Conservation (phyloP, 2,329 filamentous ascomycete species). For the Zymoseptoria pseudotritici region DNA sequence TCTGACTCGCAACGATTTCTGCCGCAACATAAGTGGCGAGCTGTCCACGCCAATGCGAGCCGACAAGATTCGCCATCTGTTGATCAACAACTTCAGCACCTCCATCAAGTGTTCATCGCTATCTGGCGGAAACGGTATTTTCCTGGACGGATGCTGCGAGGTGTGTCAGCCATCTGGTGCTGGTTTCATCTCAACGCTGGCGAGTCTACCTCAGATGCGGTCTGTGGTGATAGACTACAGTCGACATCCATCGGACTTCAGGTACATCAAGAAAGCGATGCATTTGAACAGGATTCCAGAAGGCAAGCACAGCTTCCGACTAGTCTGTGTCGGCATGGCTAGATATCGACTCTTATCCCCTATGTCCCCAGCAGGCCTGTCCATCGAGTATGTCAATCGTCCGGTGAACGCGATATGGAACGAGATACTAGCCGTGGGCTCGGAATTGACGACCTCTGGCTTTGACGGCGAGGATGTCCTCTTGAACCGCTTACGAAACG, state of each 20-base stretch:
- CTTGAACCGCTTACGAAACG: conserved; percentile 7
- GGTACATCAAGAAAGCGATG: conserved; percentile 11
- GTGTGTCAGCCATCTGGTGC: conserved; percentile 12
- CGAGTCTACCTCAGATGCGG: conserved; percentile 7
- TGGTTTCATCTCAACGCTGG: conserved; percentile 10
- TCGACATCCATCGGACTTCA: conserved; percentile 13
- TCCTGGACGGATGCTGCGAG: conserved; percentile 13
- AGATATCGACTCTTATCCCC: conserved; percentile 6
- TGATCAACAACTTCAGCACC: conserved; percentile 13
- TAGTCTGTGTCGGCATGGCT: conserved; percentile 7
- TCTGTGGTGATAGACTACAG: conserved; percentile 11
- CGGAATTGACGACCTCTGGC: not conserved
- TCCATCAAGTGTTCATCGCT: conserved; percentile 16
- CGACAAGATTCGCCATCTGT: conserved; percentile 11
- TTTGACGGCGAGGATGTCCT: conserved; percentile 1
- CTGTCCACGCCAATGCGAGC: conserved; percentile 13
- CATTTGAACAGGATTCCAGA: conserved; percentile 5
- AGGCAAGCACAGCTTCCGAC: conserved; percentile 3
- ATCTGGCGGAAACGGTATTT: conserved; percentile 12
- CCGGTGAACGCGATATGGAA: not conserved
- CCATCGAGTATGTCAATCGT: not conserved
- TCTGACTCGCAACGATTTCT: conserved; percentile 15
- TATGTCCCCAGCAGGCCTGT: not conserved
- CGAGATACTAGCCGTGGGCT: not conserved
- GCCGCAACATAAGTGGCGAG: conserved; percentile 7